Base-by-base conservation (phyloP, 352 stramenopile genomes). In the Pythium rishiriense region DNA sequence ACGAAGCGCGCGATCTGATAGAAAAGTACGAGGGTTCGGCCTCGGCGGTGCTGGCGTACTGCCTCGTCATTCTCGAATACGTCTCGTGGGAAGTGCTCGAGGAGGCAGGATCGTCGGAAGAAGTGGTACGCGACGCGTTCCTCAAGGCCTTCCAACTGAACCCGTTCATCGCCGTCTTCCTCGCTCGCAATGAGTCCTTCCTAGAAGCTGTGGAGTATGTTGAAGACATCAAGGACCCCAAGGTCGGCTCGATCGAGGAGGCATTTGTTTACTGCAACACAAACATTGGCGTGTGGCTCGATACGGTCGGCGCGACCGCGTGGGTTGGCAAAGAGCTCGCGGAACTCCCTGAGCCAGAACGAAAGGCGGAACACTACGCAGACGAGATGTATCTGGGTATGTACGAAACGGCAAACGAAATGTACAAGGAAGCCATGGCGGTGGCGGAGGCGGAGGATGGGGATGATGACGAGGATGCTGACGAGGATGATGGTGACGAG, bases 381-480 rank as follows among this genome's bases (percentile, higher is more conserved):
- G 78, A 96, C 35, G 76, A 90, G 61, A 96, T 96, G 87, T 96
- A 85, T 54, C 67, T 96, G 8, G 87, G 87, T 14, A 96, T 96
- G 87, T 96, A 94, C 62, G 68, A 87, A 64, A 94, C 87, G 6
- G 87, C 80, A 1, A 80, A 94, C 9, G 87, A 93, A 70, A 96
- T 96, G 87, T 81, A 91, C 73, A 86, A 90, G 51, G 87, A 96
- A 54, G 69, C 68, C 37, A 35, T 81, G 29, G 79, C 68, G 9
- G 78, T 75, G 49, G 66, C 64, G 1, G 74, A 85, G 26, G 66
- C 58, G 11, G 67, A 67, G 39, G 77, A 58, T 22, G 64, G 53
- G 28, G 75, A 66, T 37, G 77, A 64, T 21, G 64, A 49, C 25
- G 75, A 59, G 41, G 41, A 47, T 10, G 43, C 60, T 12, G 43